A percentile compares a stretch with the other conserved stretches of the same genome.
Conservation (phyloP, 371 early-diverging fungal species). For the Dichotomocladium elegans region DNA sequence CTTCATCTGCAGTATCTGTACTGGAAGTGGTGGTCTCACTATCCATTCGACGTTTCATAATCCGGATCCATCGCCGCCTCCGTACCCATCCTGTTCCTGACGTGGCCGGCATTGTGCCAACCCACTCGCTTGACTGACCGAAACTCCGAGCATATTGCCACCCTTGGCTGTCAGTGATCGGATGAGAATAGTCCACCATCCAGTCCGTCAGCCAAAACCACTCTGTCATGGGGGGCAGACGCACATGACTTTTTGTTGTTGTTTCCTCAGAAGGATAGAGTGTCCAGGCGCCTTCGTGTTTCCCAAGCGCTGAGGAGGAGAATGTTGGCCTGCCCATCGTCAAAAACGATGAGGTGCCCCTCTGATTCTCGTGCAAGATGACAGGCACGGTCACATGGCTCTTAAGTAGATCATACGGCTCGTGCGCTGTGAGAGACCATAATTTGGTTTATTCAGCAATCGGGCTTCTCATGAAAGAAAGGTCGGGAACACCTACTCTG, state of each 20-base stretch:
- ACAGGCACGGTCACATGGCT: conserved; percentile 58
- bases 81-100: conserved; percentile 62
- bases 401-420: background rate
- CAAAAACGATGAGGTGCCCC: conserved; percentile 32
- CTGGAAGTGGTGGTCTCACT: too few species aligned
- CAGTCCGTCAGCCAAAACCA: conserved; percentile 88
- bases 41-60: conserved; percentile 70
- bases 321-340: conserved; percentile 40
- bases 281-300: conserved; percentile 60
- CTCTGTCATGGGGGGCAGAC: conserved; percentile 30
- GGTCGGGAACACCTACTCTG: background rate
- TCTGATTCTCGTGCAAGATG: conserved; percentile 65
- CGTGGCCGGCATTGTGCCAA: conserved; percentile 32
- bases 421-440: background rate
- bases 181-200: conserved; percentile 66
- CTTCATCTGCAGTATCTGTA: too few species aligned
- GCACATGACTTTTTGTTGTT: conserved; percentile 45
- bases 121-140: conserved; percentile 51
- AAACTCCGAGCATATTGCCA: conserved; percentile 68
- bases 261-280: conserved; percentile 49
- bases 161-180: conserved; percentile 52
- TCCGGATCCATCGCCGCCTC: conserved; percentile 72
- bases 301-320: conserved; percentile 39
- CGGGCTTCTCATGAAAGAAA: background rate
- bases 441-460: background rate